Base-by-base conservation (phyloP, 1,284 basidiomycete species). In the Sporisorium iseilematis-ciliati region DNA sequence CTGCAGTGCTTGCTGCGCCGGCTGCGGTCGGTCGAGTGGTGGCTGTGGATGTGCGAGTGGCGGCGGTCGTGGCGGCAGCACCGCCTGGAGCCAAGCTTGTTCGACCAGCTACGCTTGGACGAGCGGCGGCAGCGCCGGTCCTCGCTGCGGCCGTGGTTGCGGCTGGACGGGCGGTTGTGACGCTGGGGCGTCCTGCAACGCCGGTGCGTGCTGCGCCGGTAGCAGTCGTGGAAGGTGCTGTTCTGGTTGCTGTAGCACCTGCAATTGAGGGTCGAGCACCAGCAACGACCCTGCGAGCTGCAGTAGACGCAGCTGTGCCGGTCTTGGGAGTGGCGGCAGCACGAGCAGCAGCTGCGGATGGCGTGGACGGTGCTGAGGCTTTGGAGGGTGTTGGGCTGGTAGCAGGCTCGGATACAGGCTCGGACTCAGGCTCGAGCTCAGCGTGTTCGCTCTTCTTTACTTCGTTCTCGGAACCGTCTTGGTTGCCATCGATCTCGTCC, bases 241-340 rank as follows among this genome's bases (percentile, higher is more conserved):
- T 41, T 38, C 54, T 57, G 7, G 61, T 3, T 14, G 71, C 56
- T 12, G 65, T 25, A 0, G 62, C 26, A 20, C 66, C 72, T 26
- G 64, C 29, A 12, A 43, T 54, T 18, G 71, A 74, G 6, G 71
- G 58, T n/a, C 71, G 57, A 21, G 65, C 54, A 8, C 65, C 63
- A 8, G 63, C 43, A 7, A 61, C 63, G 1, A 42, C 63, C 38
- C 63, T 50, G 18, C 72, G 66, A 59, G 66, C 48, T 35, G 49
- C 67, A n/a, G 65, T 57, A 1, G 68, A 42, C 21, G 59, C 50
- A 48, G 65, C 42, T 25, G 57, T 35, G 43, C 35, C 49, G 25
- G 46, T 10, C 38, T 41, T 57, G 4, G 56, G 45, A 33, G 65
- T 31, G 20, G 38, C 53, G 7, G 63, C 52, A 38, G 52, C 52